Base-by-base conservation (phyloP, 768 basidiomycete species). In the Fomitopsis serialis region DNA sequence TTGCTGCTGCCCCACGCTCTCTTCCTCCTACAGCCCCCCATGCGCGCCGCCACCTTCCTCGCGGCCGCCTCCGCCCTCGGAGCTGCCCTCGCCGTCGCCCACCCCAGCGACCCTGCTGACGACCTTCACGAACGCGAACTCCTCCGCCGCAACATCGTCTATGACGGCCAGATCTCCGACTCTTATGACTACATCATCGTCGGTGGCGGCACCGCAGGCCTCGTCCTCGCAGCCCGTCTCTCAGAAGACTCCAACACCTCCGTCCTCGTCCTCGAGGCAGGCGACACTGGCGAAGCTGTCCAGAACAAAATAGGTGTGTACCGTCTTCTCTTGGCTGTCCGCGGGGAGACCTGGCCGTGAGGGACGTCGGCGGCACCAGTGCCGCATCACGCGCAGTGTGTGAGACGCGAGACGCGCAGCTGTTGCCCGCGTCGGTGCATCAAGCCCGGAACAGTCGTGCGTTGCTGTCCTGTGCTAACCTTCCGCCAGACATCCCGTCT, bases 101-200 rank as follows among this genome's bases (percentile, higher is more conserved):
- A 5, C 37, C 15, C 37, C 15, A 5, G 19, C 19, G 15, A 17
- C 37, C 37, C 37, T 17, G 15, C 34, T 36, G 6, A 49, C 25
- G 48, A 49, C 48, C 25, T 49, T 40, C 23, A 37, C 48, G 48
- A 49, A 49, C 48, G 48, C 48, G 35, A 24, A 6, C 42, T 42
- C 17, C n/a, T 42, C 56, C 61, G 61, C 36, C 69, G 76, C 23
- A 72, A 71, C 52, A 74, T 77, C 58, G 68, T 78, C 46, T 63
- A 69, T 49, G 62, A 72, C 32, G 68, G 69, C 35, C 66, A 71
- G 35, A 61, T 76, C 37, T 68, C 72, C 7, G 54, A 58, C 42
- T 61, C 74, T 0, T 84, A 79, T 61, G 82, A 84, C 69, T 83
- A 78, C 62, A 72, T 85, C 52, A 72, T 78, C 58, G 71, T 68